Evolutionary conservation across 192 early-diverging fungal genomes (phyloP), one percentile per base, ranked within the genome.

Genomic region (Martensiomyces pterosporus): DNA sequence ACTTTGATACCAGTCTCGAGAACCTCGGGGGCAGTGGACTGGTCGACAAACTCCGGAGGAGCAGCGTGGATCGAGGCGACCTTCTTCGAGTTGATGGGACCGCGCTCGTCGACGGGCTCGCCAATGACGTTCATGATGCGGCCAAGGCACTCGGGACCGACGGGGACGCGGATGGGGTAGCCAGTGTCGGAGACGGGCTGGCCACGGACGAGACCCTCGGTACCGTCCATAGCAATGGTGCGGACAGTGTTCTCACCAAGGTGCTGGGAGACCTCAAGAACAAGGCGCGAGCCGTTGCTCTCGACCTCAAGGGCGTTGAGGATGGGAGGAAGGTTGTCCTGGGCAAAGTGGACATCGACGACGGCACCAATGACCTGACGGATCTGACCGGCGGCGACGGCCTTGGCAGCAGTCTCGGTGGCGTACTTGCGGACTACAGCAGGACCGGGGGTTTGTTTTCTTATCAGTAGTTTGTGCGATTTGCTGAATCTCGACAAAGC

Each of bases 41-140:
- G 92, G 77, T 97, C 94, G 42, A 91, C 87, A 76, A 97, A 94
- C 71, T 86, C 87, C 45, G 94, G 94, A 50, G 94, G 85, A 32
- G 90, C 78, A 52, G 88, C 86, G 81, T 94, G 92, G 75, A 97
- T 97, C 52, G 92, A 84, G 24, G 82, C 77, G 14, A 68, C 42
- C 76, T 90, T 85, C 83, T 92, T 93, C 52, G 94, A 73, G 64
- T 80, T 85, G 80, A 97, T 92, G 59, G 94, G 94, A 52, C 94
- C 94, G 65, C 92, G 87, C 82, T 97, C 91, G 69, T 97, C 94
- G 69, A 97, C 87, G 55, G 94, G 92, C 83, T 97, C 94, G 67
- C 94, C 94, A 67, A 97, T 93, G 64, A 97, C 94, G 85, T 97
- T 97, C 79, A 97, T 90, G 81, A 97, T 97, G 79, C 94, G 91